Evolutionary conservation across 176 grass and related monocot genomes (phyloP), one percentile per base, ranked within the genome.

Genomic region (Metroxylon sagu): DNA sequence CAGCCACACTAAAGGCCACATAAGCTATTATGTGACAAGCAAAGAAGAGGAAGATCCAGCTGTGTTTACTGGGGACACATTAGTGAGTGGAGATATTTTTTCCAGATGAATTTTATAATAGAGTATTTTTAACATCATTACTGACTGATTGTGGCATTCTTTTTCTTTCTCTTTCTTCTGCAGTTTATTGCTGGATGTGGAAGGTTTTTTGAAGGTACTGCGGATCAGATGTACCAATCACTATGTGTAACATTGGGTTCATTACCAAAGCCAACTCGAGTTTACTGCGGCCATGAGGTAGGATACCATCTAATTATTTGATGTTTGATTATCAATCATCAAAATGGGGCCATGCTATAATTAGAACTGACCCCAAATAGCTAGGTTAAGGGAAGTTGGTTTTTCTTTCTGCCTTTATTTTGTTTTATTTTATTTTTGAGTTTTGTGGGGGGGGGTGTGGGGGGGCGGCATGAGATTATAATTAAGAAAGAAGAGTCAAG

Each of bases 261-360:
- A 3, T 54, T 96, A 64, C 86, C 92, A 67, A 96, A 90, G 70
- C 68, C 86, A 77, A 96, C 92, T 67, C 72, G 29, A 74, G 83
- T 96, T 85, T 96, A 90, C 62, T 96, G 92, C 67, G 83, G 92
- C 27, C 92, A 96, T 77, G 87, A 96, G 92, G 92, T 85, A 72
- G 23, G 18, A 12, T 60, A 39, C 74, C 62, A 71, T 43, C 35
- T 43, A 12, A 43, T 14, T 43, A 43, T 43, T 43, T 43, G 35
- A 43, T 43, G 10, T 43, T 43, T 14, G 35, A 43, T 43, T 43
- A 43, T 10, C 14, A 43, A 43, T 12, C 6, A 2, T 43, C 8
- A 43, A 43, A 43, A 43, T 43, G 8, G 35, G 35, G 35, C 35
- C 35, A 43, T 2, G 3, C 10, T 43, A 43, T 43, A 43, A 14